Evolutionary conservation across 495 filamentous ascomycete genomes (phyloP).

Genomic region (Podospora anserina): DNA sequence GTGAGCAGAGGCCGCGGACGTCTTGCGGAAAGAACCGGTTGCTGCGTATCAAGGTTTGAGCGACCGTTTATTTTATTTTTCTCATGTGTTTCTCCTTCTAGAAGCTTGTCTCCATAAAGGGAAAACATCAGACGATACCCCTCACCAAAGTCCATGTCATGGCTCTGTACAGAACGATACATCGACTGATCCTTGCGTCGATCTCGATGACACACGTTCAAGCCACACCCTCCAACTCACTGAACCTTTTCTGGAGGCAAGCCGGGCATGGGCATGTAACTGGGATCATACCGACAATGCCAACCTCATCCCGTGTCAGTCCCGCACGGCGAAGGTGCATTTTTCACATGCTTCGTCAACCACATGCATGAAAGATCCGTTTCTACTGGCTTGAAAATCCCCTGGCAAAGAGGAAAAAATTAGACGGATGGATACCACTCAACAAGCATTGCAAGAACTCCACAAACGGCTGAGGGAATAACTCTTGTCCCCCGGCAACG

Average conservation of each 20-base stretch:
- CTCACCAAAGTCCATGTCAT: background rate
- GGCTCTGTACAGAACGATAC: conserved; percentile 3
- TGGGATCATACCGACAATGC: background rate
- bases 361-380: background rate
- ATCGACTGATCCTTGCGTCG: conserved; percentile 8
- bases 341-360: background rate
- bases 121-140: background rate
- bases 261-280: background rate
- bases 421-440: background rate
- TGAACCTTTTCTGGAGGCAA: background rate
- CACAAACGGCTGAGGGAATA: background rate
- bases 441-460: background rate
- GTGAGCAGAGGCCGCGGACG: background rate
- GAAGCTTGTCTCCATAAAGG: background rate
- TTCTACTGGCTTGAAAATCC: background rate
- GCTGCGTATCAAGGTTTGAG: background rate
- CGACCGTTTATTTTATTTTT: background rate
- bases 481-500: background rate
- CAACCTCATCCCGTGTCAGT: background rate
- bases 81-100: background rate
- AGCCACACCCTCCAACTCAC: background rate
- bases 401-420: background rate
- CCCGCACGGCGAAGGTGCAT: background rate
- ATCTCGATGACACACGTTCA: conserved; percentile 9
- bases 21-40: background rate